Conservation (phyloP, 768 basidiomycete species). For the Leccinellum luteum region DNA sequence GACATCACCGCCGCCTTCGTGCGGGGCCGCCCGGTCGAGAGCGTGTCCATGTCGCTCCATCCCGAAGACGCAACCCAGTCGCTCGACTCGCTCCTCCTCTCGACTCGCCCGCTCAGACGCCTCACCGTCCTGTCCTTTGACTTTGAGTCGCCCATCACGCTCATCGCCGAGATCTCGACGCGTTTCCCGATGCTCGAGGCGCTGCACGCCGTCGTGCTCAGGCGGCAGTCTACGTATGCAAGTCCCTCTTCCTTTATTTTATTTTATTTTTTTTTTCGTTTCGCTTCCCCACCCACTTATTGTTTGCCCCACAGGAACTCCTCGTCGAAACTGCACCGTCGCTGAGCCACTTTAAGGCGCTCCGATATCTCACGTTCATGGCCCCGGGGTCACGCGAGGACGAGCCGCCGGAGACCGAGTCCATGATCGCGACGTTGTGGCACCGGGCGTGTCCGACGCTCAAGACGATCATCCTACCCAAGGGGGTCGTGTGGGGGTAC, state of each 20-base stretch:
- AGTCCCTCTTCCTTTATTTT: slow-evolving; percentile 19
- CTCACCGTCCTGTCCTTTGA: slow-evolving; percentile 63
- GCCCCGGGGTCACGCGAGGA: slow-evolving; percentile 33
- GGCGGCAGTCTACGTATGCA: slow-evolving; percentile 47
- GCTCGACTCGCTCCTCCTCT: slow-evolving; percentile 43
- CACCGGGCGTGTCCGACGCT: slow-evolving; percentile 57
- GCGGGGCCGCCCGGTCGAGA: slow-evolving; percentile 45
- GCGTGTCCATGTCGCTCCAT: slow-evolving; percentile 53
- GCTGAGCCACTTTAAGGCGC: slow-evolving; percentile 42
- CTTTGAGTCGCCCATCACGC: slow-evolving; percentile 38
- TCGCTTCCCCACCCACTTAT: not conserved
- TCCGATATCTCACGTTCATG: slow-evolving; percentile 60
- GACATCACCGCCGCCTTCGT: slow-evolving; percentile 45
- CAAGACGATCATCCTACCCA: slow-evolving; percentile 61
- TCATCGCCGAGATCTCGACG: slow-evolving; percentile 47
- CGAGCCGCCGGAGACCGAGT: slow-evolving; percentile 38
- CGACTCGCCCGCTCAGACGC: slow-evolving; percentile 41
- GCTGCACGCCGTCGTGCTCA: slow-evolving; percentile 56
- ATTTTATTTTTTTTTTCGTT: too few relatives aligned
- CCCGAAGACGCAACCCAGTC: slow-evolving; percentile 37
- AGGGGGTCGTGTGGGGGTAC: slow-evolving; percentile 60
- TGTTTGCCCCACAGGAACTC: slow-evolving; percentile 32
- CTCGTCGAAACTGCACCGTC: slow-evolving; percentile 40
- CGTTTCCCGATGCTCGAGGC: slow-evolving; percentile 54
- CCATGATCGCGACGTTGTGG: slow-evolving; percentile 53